These are phyloP conservation scores for Puccinellia tenuiflora DNA, from an alignment of 176 grass and related monocot species.

Conservation along the genomic window DNA sequence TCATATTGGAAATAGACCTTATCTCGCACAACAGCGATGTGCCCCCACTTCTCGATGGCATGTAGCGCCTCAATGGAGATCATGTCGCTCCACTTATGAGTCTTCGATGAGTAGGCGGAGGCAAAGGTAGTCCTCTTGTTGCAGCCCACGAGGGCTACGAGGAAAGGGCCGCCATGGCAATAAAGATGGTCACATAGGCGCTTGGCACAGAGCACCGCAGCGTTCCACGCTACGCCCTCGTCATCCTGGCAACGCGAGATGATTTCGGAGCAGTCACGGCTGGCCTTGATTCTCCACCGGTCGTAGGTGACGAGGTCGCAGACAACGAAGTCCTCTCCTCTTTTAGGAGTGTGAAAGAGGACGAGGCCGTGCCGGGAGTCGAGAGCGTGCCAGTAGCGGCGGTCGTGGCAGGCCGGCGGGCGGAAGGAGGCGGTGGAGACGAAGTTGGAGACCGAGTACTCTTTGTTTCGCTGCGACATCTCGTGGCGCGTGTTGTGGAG, in stretches of 20 bases:
- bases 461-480: no score
- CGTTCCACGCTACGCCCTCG: neutral
- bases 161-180: neutral
- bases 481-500: neutral
- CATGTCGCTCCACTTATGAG: neutral
- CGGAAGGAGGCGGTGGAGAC: neutral
- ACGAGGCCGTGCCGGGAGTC: constrained; percentile 1
- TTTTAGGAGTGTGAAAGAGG: neutral
- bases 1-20: neutral
- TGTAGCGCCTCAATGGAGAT: neutral
- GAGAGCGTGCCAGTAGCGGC: neutral
- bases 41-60: neutral
- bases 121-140: neutral
- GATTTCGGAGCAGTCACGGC: neutral
- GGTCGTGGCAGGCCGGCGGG: neutral
- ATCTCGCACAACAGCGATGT: neutral
- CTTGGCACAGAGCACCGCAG: neutral
- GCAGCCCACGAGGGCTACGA: neutral
- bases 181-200: neutral
- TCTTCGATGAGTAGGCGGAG: neutral
- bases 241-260: neutral
- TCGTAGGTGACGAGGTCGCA: constrained; percentile 6
- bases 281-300: neutral
- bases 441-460: neutral
- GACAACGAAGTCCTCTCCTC: neutral